Evolutionary conservation across 306 rosid species (phyloP), one percentile per base, ranked within the genome.

Genomic region (Sesbania bispinosa): DNA sequence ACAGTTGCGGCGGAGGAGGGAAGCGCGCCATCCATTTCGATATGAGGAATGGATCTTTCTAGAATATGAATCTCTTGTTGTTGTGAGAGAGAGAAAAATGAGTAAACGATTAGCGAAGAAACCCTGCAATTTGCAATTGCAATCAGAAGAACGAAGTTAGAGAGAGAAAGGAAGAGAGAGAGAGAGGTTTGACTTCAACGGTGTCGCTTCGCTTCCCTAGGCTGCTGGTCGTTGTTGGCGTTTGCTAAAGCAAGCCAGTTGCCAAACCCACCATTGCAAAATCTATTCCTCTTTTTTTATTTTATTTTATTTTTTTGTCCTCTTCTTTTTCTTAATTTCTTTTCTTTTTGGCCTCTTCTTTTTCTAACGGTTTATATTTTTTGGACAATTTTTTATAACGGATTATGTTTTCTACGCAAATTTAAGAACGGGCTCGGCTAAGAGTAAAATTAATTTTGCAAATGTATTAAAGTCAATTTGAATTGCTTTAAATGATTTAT

Each of bases 11-110:
- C 79, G 53, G 77, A 76, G 2, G 84, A 67, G 7, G 54, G 71
- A n/a, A 71, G 67, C 19, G 68, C 75, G 36, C 45, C 87, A 21
- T 86, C 90, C 93, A 90, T 87, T 10, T 19, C 30, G 36, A 54
- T 26, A 54, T 19, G 4, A 0, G 67, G 62, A 59, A 62, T 11
- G 39, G 73, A 45, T 77, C 62, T 62, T 80, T 74, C 74, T 41
- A 57, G 66, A 69, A 68, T 13, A 23, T 41, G 61, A 67, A 67
- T 10, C 38, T 38, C 10, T 11, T 2, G 10, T 15, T 63, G 15
- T 39, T 38, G n/a, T 4, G 32, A 69, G 15, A 30, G 3, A 60
- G 7, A 8, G 61, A 61, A 48, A 15, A 60, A 18, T 33, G 43
- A 11, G 15, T 5, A n/a, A n/a, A n/a, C n/a, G n/a, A n/a, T n/a